Conservation (phyloP, 192 early-diverging fungal genomes). For the Diversispora eburnea region DNA sequence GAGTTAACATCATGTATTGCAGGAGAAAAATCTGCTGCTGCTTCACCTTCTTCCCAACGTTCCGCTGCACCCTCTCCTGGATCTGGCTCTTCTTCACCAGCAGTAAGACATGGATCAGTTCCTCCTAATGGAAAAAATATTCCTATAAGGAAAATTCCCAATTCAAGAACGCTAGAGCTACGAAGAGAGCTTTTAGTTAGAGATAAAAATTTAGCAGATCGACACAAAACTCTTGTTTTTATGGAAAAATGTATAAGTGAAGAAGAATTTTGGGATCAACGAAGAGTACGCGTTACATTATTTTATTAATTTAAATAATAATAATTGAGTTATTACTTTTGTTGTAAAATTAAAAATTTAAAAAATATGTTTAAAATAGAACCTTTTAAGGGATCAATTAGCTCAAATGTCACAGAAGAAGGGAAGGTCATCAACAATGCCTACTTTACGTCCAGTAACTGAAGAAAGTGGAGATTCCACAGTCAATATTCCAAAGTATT, state of each 20-base stretch:
- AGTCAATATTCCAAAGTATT: constrained; percentile 84
- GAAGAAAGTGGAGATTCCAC: constrained; percentile 78
- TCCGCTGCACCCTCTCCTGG: constrained; percentile 6
- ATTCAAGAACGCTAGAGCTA: background rate
- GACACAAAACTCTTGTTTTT: constrained; percentile 16
- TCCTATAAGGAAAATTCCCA: constrained; percentile 40
- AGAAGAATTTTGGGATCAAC: constrained; percentile 91
- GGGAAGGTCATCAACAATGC: constrained; percentile 72
- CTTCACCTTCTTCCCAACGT: background rate
- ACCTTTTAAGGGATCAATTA: constrained; percentile 70
- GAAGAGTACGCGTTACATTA: constrained; percentile 50
- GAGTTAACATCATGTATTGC: background rate
- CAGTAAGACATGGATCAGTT: background rate
- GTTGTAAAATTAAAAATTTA: too few relatives aligned
- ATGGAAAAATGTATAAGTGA: constrained; percentile 44
- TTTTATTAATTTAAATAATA: too few relatives aligned
- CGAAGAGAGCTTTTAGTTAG: background rate
- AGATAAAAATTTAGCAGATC: constrained; percentile 9
- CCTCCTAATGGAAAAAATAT: background rate
- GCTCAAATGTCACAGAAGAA: constrained; percentile 70
- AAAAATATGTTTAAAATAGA: constrained; percentile 14
- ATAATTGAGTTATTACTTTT: too few relatives aligned
- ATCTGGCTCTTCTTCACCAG: constrained; percentile 12
- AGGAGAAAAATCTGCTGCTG: background rate
- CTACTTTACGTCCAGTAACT: constrained; percentile 59